Percentiles rank a stretch among this genome's conserved stretches.
Conservation (phyloP, 768 basidiomycete species). For the Boletus sp. region DNA sequence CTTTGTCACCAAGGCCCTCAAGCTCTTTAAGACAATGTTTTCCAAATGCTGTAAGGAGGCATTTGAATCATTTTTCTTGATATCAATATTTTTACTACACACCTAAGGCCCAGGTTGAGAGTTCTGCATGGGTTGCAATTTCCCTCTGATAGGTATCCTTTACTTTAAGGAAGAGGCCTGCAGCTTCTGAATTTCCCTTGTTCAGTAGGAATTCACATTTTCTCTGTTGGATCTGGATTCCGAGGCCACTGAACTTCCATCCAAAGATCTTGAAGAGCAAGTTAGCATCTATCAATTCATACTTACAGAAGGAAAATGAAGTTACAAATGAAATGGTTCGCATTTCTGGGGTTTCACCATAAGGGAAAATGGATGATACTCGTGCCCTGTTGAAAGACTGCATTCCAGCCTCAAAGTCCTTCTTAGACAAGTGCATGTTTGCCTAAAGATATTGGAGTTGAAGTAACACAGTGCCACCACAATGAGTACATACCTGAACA, state of each 20-base stretch:
- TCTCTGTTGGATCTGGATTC: slow-evolving; percentile 12
- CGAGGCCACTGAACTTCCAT: slow-evolving; percentile 20
- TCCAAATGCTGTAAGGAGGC: slow-evolving; percentile 1
- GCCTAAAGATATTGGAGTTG: background rate
- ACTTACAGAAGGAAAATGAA: background rate
- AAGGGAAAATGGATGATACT: slow-evolving; percentile 12
- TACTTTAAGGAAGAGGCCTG: slow-evolving; percentile 8
- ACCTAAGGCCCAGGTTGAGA: slow-evolving; percentile 15
- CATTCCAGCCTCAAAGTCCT: slow-evolving; percentile 5
- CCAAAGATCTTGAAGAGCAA: slow-evolving; percentile 11
- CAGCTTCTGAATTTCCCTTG: background rate
- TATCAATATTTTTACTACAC: background rate
- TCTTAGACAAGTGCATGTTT: slow-evolving; percentile 11
- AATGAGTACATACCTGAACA: slow-evolving; percentile 8
- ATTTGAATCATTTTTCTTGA: no score
- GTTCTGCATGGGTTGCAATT: slow-evolving; percentile 11
- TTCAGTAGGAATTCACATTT: slow-evolving; percentile 10
- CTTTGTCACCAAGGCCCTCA: slow-evolving; percentile 6
- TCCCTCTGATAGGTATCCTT: slow-evolving; percentile 8
- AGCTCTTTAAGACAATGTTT: slow-evolving; percentile 8
- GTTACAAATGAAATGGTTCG: slow-evolving; percentile 13
- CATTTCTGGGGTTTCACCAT: slow-evolving; percentile 14
- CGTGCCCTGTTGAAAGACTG: slow-evolving; percentile 4
- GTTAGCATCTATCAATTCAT: background rate
- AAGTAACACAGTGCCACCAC: background rate